Percentiles rank a stretch among this genome's conserved stretches.
These are phyloP conservation scores for Geosmithia flava DNA, from an alignment of 2,329 filamentous ascomycete genomes.

Conservation along the genomic window DNA sequence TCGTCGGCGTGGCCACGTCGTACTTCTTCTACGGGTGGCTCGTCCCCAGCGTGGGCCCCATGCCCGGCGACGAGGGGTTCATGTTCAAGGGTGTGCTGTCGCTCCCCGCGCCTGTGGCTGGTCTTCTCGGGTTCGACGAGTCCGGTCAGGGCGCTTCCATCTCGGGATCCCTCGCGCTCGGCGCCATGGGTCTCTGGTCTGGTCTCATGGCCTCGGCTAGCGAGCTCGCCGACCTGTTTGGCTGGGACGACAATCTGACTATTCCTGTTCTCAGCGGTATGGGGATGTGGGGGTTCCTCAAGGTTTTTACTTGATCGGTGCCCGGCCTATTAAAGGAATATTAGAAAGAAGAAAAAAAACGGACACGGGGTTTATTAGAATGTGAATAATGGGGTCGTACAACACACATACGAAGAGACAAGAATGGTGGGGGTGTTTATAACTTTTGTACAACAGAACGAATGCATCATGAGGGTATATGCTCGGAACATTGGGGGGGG, in stretches of 20 bases:
- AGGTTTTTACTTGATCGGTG: slow-evolving; percentile 58
- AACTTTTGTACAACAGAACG: neutral
- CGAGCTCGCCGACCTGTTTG: slow-evolving; percentile 83
- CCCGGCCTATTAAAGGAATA: too few relatives aligned
- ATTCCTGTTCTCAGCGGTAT: slow-evolving; percentile 85
- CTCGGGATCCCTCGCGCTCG: slow-evolving; percentile 60
- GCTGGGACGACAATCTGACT: slow-evolving; percentile 95
- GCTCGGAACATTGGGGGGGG: neutral
- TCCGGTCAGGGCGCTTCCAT: slow-evolving; percentile 44
- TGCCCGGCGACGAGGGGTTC: slow-evolving; percentile 55
- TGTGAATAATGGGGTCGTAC: neutral
- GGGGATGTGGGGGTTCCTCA: slow-evolving; percentile 85
- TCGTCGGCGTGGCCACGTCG: slow-evolving; percentile 73
- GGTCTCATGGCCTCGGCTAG: slow-evolving; percentile 82
- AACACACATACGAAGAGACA: neutral
- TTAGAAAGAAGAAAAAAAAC: neutral
- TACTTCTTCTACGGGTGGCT: slow-evolving; percentile 81
- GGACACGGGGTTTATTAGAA: neutral
- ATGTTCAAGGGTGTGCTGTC: slow-evolving; percentile 70
- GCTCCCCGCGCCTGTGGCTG: slow-evolving; percentile 49
- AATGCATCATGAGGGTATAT: neutral
- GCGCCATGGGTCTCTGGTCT: slow-evolving; percentile 71
- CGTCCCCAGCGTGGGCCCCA: slow-evolving; percentile 54
- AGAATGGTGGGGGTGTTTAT: neutral
- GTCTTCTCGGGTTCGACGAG: slow-evolving; percentile 45